Evolutionary conservation across 225 moss, liverwort and hornwort species (phyloP).

Genomic region (Marchantia polymorpha): DNA sequence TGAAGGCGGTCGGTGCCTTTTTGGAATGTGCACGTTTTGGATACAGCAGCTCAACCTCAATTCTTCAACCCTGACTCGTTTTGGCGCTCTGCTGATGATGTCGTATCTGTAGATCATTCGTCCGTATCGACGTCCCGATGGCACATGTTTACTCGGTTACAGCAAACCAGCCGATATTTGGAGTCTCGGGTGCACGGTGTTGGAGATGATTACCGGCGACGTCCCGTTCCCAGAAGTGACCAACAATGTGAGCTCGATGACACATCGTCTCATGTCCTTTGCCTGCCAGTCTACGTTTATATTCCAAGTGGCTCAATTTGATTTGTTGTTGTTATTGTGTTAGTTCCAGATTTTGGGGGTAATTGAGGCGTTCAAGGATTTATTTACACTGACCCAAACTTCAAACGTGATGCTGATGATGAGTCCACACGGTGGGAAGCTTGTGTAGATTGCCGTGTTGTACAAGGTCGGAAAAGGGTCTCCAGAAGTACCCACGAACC

Average conservation of each 20-base stretch:
- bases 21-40: neutral
- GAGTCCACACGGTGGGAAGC: neutral
- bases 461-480: neutral
- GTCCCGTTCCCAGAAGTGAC: constrained; percentile 56
- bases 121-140: constrained; percentile 3
- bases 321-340: neutral
- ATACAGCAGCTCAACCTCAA: neutral
- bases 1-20: neutral
- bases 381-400: no score
- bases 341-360: neutral
- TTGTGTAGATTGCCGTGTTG: constrained; percentile 3
- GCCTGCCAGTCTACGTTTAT: neutral
- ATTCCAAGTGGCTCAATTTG: neutral
- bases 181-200: constrained; percentile 79
- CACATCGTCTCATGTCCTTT: neutral
- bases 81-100: neutral
- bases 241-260: constrained; percentile 8
- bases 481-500: neutral
- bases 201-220: constrained; percentile 73
- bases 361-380: no score
- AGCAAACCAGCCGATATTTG: constrained; percentile 76
- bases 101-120: constrained; percentile 2
- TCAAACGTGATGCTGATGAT: no score
- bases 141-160: constrained; percentile 4
- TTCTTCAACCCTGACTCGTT: neutral